These are phyloP conservation scores for Chytriomyces sp. DNA, from an alignment of 192 early-diverging fungal genomes.

Conservation along the genomic window DNA sequence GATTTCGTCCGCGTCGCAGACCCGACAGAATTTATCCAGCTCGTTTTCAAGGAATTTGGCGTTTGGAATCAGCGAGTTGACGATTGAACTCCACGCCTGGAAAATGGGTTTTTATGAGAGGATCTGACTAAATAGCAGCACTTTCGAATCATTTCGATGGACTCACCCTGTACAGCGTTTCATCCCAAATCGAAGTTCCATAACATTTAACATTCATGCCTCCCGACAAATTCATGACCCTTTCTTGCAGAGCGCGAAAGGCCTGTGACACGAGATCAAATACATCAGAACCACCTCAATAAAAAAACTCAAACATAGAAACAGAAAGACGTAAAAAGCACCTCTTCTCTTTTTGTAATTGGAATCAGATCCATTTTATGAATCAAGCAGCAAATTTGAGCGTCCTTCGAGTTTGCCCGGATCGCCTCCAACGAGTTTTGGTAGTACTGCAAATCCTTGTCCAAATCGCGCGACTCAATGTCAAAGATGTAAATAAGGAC, in stretches of 20 bases:
- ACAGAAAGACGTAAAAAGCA: conserved; percentile 30
- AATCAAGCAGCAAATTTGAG: conserved; percentile 92
- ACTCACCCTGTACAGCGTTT: conserved; percentile 82
- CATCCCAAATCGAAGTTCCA: conserved; percentile 89
- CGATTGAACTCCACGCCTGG: conserved; percentile 96
- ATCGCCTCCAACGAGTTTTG: conserved; percentile 87
- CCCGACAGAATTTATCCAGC: conserved; percentile 75
- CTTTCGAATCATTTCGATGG: neutral
- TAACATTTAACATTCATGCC: conserved; percentile 75
- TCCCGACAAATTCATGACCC: conserved; percentile 70
- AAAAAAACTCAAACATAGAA: neutral
- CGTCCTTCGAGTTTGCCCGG: conserved; percentile 78
- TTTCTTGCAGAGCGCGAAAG: conserved; percentile 66
- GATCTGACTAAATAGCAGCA: neutral
- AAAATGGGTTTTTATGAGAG: conserved; percentile 21
- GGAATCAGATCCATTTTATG: conserved; percentile 98
- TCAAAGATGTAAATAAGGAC: conserved; percentile 99
- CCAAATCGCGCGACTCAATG: conserved; percentile 87
- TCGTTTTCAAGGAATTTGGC: conserved; percentile 79
- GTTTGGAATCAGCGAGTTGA: conserved; percentile 94
- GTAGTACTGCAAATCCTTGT: conserved; percentile 91
- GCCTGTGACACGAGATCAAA: conserved; percentile 46
- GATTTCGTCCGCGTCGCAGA: conserved; percentile 93
- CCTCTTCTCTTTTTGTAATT: conserved; percentile 70
- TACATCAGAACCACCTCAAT: neutral